These are phyloP conservation scores for Globisporangium nunn DNA, from an alignment of 352 stramenopile genomes.

Conservation along the genomic window DNA sequence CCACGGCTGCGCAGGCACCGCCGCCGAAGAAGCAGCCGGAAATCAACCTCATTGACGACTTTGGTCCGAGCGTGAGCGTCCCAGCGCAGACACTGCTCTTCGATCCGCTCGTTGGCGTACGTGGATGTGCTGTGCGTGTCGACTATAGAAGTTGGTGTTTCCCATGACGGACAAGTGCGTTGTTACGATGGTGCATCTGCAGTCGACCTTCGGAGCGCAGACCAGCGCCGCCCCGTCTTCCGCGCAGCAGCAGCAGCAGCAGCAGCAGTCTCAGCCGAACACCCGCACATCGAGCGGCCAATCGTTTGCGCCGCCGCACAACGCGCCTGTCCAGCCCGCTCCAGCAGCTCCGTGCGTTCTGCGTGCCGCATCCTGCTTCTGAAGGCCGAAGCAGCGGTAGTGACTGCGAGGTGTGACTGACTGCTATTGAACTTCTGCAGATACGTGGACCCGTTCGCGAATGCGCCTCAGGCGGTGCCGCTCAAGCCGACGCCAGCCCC, in stretches of 20 bases:
- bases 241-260: slow-evolving; percentile 17
- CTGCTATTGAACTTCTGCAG: slow-evolving; percentile 2
- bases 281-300: slow-evolving; percentile 22
- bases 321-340: slow-evolving; percentile 2
- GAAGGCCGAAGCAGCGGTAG: too few relatives aligned
- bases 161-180: neutral
- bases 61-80: slow-evolving; percentile 47
- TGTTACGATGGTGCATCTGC: neutral
- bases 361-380: neutral
- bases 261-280: slow-evolving; percentile 9
- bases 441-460: slow-evolving; percentile 63
- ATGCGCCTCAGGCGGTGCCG: slow-evolving; percentile 28
- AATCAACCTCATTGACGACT: slow-evolving; percentile 78
- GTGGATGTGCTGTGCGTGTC: slow-evolving; percentile 5
- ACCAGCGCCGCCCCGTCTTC: slow-evolving; percentile 8
- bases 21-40: slow-evolving; percentile 37
- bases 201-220: slow-evolving; percentile 23
- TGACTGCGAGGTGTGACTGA: too few relatives aligned
- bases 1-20: neutral
- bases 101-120: slow-evolving; percentile 57
- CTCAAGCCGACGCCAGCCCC: slow-evolving; percentile 28
- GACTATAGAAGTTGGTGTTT: neutral
- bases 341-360: slow-evolving; percentile 4
- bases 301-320: slow-evolving; percentile 12
- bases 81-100: slow-evolving; percentile 68